These are phyloP conservation scores for Lyophyllum semitale DNA, from an alignment of 768 basidiomycete species.

Conservation along the genomic window DNA sequence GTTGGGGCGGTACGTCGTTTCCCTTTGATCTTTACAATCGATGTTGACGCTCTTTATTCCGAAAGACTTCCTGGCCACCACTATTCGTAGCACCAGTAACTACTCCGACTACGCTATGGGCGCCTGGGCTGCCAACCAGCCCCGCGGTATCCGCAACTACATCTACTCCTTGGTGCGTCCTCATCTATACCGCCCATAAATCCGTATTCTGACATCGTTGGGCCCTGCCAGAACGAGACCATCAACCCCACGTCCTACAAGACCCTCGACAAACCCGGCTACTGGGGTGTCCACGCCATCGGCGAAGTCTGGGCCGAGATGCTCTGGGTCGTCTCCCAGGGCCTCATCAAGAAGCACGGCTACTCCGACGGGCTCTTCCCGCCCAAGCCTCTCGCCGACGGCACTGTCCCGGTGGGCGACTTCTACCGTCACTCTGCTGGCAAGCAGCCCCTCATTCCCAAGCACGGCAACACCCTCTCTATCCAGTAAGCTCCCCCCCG, in stretches of 20 bases:
- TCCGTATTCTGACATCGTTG: background rate
- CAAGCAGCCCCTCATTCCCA: slow-evolving; percentile 72
- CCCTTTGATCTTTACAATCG: background rate
- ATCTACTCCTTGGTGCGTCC: slow-evolving; percentile 68
- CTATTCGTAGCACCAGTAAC: slow-evolving; percentile 71
- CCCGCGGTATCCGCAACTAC: slow-evolving; percentile 83
- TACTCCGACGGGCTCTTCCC: slow-evolving; percentile 82
- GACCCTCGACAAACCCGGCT: slow-evolving; percentile 90
- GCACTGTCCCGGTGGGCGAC: slow-evolving; percentile 65
- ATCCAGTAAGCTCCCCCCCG: slow-evolving; percentile 51
- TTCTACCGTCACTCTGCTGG: slow-evolving; percentile 66
- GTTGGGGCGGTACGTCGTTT: slow-evolving; percentile 73
- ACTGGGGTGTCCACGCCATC: slow-evolving; percentile 91
- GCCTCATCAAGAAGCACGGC: slow-evolving; percentile 80
- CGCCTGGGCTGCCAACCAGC: slow-evolving; percentile 87
- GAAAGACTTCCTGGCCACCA: slow-evolving; percentile 82
- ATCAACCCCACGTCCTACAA: slow-evolving; percentile 93
- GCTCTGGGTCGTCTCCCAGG: slow-evolving; percentile 77
- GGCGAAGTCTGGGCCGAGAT: slow-evolving; percentile 97
- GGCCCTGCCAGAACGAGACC: slow-evolving; percentile 44
- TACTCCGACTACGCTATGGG: slow-evolving; percentile 92
- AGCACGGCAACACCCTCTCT: slow-evolving; percentile 87
- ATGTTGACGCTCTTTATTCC: background rate
- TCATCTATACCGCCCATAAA: background rate
- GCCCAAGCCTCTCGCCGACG: slow-evolving; percentile 64